Base-by-base conservation (phyloP, 108 stramenopile species). In the Bacterosira constricta region DNA sequence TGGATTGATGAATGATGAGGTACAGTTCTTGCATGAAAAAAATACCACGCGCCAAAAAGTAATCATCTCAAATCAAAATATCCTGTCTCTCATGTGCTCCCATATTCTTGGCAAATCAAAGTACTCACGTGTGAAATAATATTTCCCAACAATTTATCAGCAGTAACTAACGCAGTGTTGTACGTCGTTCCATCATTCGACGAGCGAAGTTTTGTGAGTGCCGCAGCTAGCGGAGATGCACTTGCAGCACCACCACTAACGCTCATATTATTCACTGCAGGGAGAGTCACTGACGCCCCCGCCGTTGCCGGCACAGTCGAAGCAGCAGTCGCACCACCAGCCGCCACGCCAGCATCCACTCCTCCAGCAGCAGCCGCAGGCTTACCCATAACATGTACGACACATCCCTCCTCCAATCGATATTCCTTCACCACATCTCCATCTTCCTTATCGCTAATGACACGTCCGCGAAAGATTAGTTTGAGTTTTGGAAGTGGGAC, bases 311-410 rank as follows among this genome's bases (percentile, higher is more conserved):
- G 17, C 7, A 50, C 13, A 0, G 61, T 18, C 1, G 52, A 0
- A 4, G 29, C 20, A 45, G 36, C 11, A 9, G 67, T 21, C 18
- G 67, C 29, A 25, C 51, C 42, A 13, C 57, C 8, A 26, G 73
- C 10, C 29, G 71, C 39, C 27, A 4, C 31, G 68, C 38, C 26
- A 10, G 58, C 42, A 6, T 32, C 34, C n/a, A n/a, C n/a, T n/a
- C n/a, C n/a, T 11, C 4, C 35, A 41, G 66, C 18, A 25, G 57
- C 35, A 15, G 71, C 46, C 15, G 71, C 44, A 29, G 89, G 89
- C 46, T 88, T 94, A 26, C 93, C 94, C 90, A 95, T 88, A 66
- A 90, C 92, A 69, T 92, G 94, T 53, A 95, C 63, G 17, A 95
- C 90, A 63, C 83, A 88, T 9, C 85, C 94, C 10, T 90, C 54